Conservation (phyloP, 2,329 filamentous ascomycete genomes). For the Fusarium caatingaense region DNA sequence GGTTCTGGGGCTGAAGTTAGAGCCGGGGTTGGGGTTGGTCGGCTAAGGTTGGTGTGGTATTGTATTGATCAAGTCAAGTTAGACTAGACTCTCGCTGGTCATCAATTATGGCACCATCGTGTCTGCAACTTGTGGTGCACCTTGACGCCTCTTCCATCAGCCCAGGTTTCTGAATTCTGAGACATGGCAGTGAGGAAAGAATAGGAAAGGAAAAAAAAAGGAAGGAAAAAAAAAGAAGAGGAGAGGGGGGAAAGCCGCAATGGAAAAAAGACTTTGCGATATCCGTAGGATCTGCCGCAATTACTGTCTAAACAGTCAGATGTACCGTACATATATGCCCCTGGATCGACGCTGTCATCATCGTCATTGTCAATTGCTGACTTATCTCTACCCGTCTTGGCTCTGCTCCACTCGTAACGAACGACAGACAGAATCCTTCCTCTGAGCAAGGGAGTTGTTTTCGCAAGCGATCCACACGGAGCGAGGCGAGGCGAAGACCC, state of each 20-base stretch:
- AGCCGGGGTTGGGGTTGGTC: slow-evolving; percentile 15
- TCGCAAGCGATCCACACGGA: slow-evolving; percentile 1
- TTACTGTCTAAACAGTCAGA: not conserved
- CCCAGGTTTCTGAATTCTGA: not conserved
- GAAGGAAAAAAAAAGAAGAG: not conserved
- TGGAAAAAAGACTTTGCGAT: not conserved
- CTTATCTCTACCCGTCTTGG: slow-evolving; percentile 33
- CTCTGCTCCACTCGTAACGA: slow-evolving; percentile 23
- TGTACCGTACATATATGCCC: slow-evolving; percentile 1
- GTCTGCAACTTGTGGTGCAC: slow-evolving; percentile 26
- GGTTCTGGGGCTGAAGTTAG: slow-evolving; percentile 15
- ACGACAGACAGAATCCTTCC: slow-evolving; percentile 13
- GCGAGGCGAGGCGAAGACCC: slow-evolving; percentile 2
- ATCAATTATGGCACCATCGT: slow-evolving; percentile 24
- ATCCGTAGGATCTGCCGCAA: slow-evolving; percentile 2
- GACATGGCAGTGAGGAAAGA: not conserved
- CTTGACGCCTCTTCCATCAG: slow-evolving; percentile 30
- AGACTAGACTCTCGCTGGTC: not conserved
- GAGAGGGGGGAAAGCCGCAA: not conserved
- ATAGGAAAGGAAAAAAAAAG: not conserved
- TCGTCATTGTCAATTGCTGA: slow-evolving; percentile 37
- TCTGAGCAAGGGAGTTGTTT: slow-evolving; percentile 6
- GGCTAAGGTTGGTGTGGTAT: not conserved
- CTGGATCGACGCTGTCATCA: slow-evolving; percentile 38
- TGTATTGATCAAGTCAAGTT: not conserved